phyloP scores from a whole-genome alignment of 768 basidiomycete genomes.

The Lactarius deliciosus region DNA sequence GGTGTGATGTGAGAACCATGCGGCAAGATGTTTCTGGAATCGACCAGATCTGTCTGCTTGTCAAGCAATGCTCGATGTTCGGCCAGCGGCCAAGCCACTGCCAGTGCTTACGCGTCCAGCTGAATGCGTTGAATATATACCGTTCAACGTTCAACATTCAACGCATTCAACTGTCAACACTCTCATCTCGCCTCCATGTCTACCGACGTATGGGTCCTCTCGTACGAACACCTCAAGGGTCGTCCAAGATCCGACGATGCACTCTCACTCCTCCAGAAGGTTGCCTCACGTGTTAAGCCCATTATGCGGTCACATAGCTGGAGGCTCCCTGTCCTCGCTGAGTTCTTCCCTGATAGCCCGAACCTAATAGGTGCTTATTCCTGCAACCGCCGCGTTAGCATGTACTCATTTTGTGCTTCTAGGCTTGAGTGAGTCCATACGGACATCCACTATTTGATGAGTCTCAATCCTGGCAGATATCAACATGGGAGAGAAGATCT shows the following conservation, averaged over 20 bases:
- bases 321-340: slow-evolving; percentile 75
- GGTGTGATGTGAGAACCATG: background rate
- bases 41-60: background rate
- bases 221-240: slow-evolving; percentile 70
- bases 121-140: background rate
- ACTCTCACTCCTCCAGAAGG: slow-evolving; percentile 60
- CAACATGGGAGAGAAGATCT: slow-evolving; percentile 79
- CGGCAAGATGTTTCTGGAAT: background rate
- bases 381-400: no score
- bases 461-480: slow-evolving; percentile 50
- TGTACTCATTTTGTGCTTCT: background rate
- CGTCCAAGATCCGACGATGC: slow-evolving; percentile 68
- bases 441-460: background rate
- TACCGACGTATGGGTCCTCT: slow-evolving; percentile 53
- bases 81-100: background rate
- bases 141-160: no score
- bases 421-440: slow-evolving; percentile 32
- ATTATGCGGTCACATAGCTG: slow-evolving; percentile 88
- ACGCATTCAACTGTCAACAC: background rate
- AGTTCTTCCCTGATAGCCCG: slow-evolving; percentile 80
- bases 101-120: background rate
- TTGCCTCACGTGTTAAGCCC: slow-evolving; percentile 84
- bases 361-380: slow-evolving; percentile 63
- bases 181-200: slow-evolving; percentile 43
- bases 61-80: background rate